phyloP scores from a whole-genome alignment of 2,329 filamentous ascomycete genomes.

The Phyllosticta citriasiana region DNA sequence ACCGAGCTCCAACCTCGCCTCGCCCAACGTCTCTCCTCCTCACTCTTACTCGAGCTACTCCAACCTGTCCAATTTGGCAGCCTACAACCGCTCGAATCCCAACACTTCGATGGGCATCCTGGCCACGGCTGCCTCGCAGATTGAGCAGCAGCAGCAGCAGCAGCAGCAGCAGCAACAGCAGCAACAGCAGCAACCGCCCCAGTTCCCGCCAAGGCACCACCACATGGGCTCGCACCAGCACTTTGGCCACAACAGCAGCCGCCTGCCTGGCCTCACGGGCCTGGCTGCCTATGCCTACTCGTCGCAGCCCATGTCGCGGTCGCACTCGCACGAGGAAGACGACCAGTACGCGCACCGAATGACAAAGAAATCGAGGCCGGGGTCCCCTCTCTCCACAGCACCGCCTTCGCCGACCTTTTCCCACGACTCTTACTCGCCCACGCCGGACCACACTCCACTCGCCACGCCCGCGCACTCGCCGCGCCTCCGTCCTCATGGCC shows the following conservation, averaged over 20 bases:
- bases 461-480: conserved; percentile 93
- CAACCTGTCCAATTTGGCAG: conserved; percentile 48
- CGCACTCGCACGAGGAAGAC: conserved; percentile 75
- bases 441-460: conserved; percentile 95
- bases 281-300: conserved; percentile 49
- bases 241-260: conserved; percentile 41
- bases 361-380: conserved; percentile 81
- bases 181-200: conserved; percentile 31
- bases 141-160: conserved; percentile 51
- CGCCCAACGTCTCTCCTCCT: conserved; percentile 93
- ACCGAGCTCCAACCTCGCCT: conserved; percentile 73
- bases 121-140: conserved; percentile 57
- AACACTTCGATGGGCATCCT: conserved; percentile 50
- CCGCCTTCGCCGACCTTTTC: conserved; percentile 95
- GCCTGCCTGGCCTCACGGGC: conserved; percentile 43
- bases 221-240: conserved; percentile 31
- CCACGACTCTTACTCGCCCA: conserved; percentile 89
- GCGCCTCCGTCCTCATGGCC: conserved; percentile 67
- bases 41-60: conserved; percentile 65
- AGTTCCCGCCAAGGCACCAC: conserved; percentile 22
- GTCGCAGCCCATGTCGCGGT: conserved; percentile 76
- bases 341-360: conserved; percentile 67
- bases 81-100: conserved; percentile 39
- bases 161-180: conserved; percentile 44
- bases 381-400: conserved; percentile 89